Evolutionary conservation across 495 filamentous ascomycete genomes (phyloP).

Genomic region (Astrothelium subdiscretum): DNA sequence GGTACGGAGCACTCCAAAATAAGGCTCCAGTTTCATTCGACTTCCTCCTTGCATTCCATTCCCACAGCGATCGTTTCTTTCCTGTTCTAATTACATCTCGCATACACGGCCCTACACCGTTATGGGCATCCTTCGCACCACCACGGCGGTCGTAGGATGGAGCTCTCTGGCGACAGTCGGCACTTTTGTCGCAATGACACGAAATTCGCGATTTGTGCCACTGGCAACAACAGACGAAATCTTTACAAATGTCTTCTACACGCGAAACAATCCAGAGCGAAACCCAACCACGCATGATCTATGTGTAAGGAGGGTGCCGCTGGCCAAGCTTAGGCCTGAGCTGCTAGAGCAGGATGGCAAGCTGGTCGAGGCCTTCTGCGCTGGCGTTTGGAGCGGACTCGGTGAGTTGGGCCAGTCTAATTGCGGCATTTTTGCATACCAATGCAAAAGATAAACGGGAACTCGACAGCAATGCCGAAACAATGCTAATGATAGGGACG

Average conservation of each 20-base stretch:
- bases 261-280: constrained; percentile 46
- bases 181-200: constrained; percentile 34
- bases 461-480: background rate
- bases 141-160: constrained; percentile 16
- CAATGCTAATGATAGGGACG: background rate
- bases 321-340: constrained; percentile 51
- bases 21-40: background rate
- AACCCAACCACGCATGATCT: constrained; percentile 54
- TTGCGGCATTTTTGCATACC: background rate
- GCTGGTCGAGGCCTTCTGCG: constrained; percentile 51
- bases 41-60: background rate
- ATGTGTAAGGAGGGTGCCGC: constrained; percentile 47
- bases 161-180: constrained; percentile 29
- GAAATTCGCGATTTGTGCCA: constrained; percentile 36
- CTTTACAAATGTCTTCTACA: constrained; percentile 43
- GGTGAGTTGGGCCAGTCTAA: constrained; percentile 32
- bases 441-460: background rate
- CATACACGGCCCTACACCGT: background rate
- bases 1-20: background rate
- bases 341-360: constrained; percentile 50
- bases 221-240: constrained; percentile 49
- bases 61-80: background rate
- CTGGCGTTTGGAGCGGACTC: constrained; percentile 54
- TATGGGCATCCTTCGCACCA: constrained; percentile 16
- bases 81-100: background rate